Percentiles rank a stretch among this genome's conserved stretches.
phyloP scores from a whole-genome alignment of 164 flowering plant genomes.

The Sextonia rubra region DNA sequence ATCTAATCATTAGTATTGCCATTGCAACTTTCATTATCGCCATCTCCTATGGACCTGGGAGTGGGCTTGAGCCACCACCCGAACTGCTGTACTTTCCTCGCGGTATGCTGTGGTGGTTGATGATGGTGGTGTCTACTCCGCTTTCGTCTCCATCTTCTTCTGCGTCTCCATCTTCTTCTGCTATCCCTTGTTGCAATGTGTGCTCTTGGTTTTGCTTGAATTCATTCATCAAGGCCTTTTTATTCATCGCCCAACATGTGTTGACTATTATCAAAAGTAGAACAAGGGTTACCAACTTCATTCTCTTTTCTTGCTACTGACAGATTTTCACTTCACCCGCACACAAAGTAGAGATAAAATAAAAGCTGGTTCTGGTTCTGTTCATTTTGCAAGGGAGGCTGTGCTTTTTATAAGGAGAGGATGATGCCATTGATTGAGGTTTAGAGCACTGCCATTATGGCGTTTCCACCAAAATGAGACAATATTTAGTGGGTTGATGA shows the following conservation, averaged over 20 bases:
- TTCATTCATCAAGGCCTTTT: background rate
- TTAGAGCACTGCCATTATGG: background rate
- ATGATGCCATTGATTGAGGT: background rate
- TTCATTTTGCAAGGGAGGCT: background rate
- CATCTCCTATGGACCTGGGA: background rate
- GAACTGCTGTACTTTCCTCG: background rate
- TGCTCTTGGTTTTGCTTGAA: background rate
- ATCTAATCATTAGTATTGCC: background rate
- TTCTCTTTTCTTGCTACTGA: background rate
- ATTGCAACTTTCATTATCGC: background rate
- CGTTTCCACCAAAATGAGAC: conserved; percentile 3
- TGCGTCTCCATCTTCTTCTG: background rate
- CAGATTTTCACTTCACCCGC: background rate
- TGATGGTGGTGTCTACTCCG: background rate
- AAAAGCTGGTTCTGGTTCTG: background rate
- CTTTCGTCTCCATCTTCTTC: background rate
- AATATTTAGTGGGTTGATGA: background rate
- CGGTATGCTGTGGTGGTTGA: conserved; percentile 3
- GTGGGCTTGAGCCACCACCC: background rate
- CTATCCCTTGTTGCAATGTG: background rate
- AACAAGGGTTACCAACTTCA: background rate
- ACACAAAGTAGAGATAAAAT: background rate
- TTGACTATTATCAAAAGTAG: background rate
- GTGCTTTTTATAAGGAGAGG: background rate
- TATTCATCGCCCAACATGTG: background rate